A percentile compares a stretch with the other conserved stretches of the same genome.
Evolutionary conservation across 2,329 filamentous ascomycete genomes (phyloP).

Genomic region (Xylaria polymorpha): DNA sequence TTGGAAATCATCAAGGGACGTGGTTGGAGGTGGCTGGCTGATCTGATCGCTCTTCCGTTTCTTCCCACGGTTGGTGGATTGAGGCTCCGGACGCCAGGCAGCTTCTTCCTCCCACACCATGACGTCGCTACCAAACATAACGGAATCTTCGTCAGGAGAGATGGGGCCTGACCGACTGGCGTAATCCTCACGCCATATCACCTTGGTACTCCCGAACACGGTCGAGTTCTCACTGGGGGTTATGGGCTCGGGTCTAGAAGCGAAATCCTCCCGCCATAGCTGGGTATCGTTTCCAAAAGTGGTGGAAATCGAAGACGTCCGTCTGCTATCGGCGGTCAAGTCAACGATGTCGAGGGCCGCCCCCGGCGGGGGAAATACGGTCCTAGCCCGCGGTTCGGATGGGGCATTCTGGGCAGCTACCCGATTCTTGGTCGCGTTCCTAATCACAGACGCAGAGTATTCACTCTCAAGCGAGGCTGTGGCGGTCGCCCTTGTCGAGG

Average conservation of each 20-base stretch:
- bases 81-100: conserved; percentile 54
- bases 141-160: conserved; percentile 46
- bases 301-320: conserved; percentile 44
- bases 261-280: conserved; percentile 50
- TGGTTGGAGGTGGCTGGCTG: conserved; percentile 47
- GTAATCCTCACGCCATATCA: conserved; percentile 59
- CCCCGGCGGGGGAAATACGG: conserved; percentile 44
- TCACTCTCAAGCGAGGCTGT: conserved; percentile 51
- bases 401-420: conserved; percentile 40
- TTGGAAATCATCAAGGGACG: conserved; percentile 59
- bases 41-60: conserved; percentile 66
- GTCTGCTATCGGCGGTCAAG: conserved; percentile 49
- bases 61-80: conserved; percentile 54
- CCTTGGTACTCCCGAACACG: conserved; percentile 48
- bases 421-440: conserved; percentile 44
- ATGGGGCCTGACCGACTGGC: conserved; percentile 55
- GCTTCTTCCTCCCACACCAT: conserved; percentile 59
- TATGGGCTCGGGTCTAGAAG: conserved; percentile 46
- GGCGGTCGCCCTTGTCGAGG: conserved; percentile 52
- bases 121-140: conserved; percentile 46
- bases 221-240: conserved; percentile 43
- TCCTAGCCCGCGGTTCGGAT: conserved; percentile 30
- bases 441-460: conserved; percentile 52
- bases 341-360: conserved; percentile 52
- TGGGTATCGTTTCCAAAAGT: conserved; percentile 43